These are phyloP conservation scores for Beverwykella pulmonaria DNA, from an alignment of 495 filamentous ascomycete genomes.

Conservation along the genomic window DNA sequence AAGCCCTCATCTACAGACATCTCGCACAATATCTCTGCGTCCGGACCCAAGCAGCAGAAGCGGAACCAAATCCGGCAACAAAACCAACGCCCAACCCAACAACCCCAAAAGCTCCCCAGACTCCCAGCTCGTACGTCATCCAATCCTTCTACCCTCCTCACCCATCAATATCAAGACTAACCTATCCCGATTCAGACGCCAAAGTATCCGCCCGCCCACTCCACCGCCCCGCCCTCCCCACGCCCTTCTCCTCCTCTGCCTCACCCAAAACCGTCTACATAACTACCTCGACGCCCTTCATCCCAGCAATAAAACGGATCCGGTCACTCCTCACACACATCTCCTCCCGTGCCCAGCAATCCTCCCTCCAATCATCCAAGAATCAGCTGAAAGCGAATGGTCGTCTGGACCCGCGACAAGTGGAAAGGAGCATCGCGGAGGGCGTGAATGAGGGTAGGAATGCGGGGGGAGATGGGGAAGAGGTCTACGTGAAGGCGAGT, in stretches of 20 bases:
- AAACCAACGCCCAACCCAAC: not conserved
- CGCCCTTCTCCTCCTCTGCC: conserved; percentile 55
- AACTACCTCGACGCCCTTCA: conserved; percentile 72
- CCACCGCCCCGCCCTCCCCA: conserved; percentile 65
- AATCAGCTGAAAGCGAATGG: conserved; percentile 10
- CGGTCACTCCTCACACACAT: conserved; percentile 68
- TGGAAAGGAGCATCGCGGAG: conserved; percentile 43
- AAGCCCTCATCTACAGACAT: too few species aligned
- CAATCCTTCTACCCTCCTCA: too few species aligned
- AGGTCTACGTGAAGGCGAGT: conserved; percentile 76
- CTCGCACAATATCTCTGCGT: too few species aligned
- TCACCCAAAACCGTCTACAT: conserved; percentile 75
- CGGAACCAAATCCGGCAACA: not conserved
- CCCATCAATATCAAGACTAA: not conserved
- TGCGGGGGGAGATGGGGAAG: conserved; percentile 37
- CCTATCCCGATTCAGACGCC: conserved; percentile 42
- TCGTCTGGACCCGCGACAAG: conserved; percentile 5
- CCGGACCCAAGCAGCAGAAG: not conserved
- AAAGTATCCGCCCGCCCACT: conserved; percentile 70
- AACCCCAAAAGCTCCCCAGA: conserved; percentile 48
- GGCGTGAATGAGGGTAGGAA: not conserved
- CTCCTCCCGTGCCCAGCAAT: conserved; percentile 57
- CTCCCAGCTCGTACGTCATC: conserved; percentile 51
- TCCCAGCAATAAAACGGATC: conserved; percentile 79
- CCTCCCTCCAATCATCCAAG: conserved; percentile 1